Conservation (phyloP, 148 eudicot genomes). For the Vaccinium corymbosum region DNA sequence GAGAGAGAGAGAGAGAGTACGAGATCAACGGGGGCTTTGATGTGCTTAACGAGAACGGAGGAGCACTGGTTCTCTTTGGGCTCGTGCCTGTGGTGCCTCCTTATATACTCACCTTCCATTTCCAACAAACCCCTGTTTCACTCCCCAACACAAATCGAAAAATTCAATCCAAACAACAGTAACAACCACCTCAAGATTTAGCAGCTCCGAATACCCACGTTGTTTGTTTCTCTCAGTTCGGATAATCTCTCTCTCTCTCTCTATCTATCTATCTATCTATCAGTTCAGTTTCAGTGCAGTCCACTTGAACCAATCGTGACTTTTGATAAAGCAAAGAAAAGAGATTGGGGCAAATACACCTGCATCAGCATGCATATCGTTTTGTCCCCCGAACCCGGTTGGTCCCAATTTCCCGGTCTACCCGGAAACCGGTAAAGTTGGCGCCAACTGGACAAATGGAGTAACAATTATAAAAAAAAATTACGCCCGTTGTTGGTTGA, state of each 20-base stretch:
- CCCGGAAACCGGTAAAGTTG: neutral
- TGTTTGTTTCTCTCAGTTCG: neutral
- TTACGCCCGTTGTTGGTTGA: no score
- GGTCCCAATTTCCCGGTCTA: neutral
- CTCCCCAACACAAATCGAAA: neutral
- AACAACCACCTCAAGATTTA: neutral
- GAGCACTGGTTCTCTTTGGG: constrained; percentile 24
- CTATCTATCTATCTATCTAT: neutral
- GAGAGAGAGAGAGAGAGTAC: constrained; percentile 13
- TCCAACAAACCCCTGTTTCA: neutral
- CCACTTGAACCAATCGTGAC: neutral
- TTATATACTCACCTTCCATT: constrained; percentile 21
- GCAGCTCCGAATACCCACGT: constrained; percentile 10
- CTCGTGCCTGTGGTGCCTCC: constrained; percentile 22
- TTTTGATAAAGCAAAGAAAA: neutral
- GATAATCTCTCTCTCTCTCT: constrained; percentile 2
- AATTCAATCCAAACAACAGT: neutral
- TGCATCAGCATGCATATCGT: neutral
- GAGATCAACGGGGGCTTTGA: constrained; percentile 25
- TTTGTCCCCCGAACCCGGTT: neutral
- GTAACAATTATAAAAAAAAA: no score
- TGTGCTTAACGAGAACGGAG: constrained; percentile 24
- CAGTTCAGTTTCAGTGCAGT: neutral
- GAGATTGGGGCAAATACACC: neutral
- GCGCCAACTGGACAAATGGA: no score